Evolutionary conservation across 2,329 filamentous ascomycete species (phyloP).

Genomic region (Zalaria sp.): DNA sequence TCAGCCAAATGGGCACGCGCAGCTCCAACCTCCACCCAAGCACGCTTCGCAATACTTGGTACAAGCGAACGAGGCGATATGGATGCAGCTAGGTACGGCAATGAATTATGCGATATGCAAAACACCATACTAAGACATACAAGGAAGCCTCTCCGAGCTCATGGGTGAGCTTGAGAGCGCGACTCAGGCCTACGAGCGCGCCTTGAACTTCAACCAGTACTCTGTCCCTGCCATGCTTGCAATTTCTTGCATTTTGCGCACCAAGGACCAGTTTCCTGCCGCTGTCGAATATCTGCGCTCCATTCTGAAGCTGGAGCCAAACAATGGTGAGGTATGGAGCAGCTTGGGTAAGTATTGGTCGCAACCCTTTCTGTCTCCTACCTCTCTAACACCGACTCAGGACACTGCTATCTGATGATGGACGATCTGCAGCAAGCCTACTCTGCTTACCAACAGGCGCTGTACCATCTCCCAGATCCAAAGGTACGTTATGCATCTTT

Average conservation of each 20-base stretch:
- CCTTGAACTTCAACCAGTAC: slow-evolving; percentile 72
- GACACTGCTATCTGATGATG: slow-evolving; percentile 99
- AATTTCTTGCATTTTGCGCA: slow-evolving; percentile 81
- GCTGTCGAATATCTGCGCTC: slow-evolving; percentile 86
- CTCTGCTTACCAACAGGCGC: slow-evolving; percentile 85
- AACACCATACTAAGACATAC: slow-evolving; percentile 4
- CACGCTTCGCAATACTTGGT: slow-evolving; percentile 61
- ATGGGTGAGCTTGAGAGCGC: slow-evolving; percentile 82
- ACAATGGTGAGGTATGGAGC: slow-evolving; percentile 92
- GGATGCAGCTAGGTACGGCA: slow-evolving; percentile 77
- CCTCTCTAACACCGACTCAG: slow-evolving; percentile 28
- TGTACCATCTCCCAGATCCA: slow-evolving; percentile 83
- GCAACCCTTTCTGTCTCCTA: neutral
- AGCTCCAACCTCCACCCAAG: slow-evolving; percentile 34
- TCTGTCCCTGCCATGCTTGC: slow-evolving; percentile 88
- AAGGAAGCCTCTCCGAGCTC: slow-evolving; percentile 75
- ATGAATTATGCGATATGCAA: neutral
- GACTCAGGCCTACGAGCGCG: slow-evolving; percentile 80
- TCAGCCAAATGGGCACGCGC: slow-evolving; percentile 36
- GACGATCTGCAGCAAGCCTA: slow-evolving; percentile 96
- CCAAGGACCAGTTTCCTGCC: slow-evolving; percentile 84
- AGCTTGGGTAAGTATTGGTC: slow-evolving; percentile 55
- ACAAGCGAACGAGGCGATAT: slow-evolving; percentile 71
- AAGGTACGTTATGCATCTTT: slow-evolving; percentile 46
- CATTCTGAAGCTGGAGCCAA: slow-evolving; percentile 76